Base-by-base conservation (phyloP, 176 grass and related monocot species). In the Triticum turgidum region DNA sequence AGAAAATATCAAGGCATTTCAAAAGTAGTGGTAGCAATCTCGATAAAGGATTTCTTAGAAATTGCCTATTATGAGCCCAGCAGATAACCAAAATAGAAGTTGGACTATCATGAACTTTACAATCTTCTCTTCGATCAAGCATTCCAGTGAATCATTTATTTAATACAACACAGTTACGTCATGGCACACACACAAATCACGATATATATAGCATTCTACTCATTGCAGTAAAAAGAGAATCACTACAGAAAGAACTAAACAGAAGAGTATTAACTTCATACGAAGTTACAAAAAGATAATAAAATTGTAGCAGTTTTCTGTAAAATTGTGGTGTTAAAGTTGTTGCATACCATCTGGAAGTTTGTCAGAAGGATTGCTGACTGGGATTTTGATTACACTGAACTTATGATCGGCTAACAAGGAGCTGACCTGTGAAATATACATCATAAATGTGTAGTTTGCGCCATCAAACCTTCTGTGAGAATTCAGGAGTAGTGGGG, bases 321-420 rank as follows among this genome's bases (percentile, higher is more conserved):
- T 4, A 14, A 87, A 76, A 71, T 71, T 69, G 32, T 62, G 44
- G 12, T 5, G 37, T 51, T 85, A 20, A 35, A 74, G 59, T 83
- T 83, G 65, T 83, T 67, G 41, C 78, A 54, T 89, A 98, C 97
- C 97, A 83, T 88, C 42, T 83, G 86, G 51, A 89, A 96, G 92
- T 73, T 92, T 76, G 68, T 82, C 82, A 65, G 85, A 90, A 88
- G 87, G 42, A 58, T 92, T 81, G 15, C 87, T 83, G 42, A 96
- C 82, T 10, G 97, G 96, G 49, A 98, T 82, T 84, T 98, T 91
- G 80, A 98, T 65, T 74, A 98, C 80, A 66, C 86, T 92, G 71
- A 91, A 86, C 41, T 82, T 72, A 83, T 87, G 92, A 18, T 86
- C 80, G 24, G 87, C 85, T 73, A 98, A 66, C 66, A 91, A 58